Conservation (phyloP, 306 rosid genomes). For the Cicer yamashitae region DNA sequence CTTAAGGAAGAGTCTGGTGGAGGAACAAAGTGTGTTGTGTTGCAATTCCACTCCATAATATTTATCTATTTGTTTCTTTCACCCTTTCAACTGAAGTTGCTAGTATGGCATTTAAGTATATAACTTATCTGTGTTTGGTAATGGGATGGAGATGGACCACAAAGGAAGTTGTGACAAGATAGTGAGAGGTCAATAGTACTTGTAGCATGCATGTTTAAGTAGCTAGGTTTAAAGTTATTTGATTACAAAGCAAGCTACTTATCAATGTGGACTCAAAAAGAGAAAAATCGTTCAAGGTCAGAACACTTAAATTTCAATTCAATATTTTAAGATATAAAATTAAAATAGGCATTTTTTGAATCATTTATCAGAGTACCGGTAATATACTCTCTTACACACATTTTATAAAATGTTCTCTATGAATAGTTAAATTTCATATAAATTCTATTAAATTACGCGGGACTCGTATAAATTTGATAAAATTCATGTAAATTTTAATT, state of each 20-base stretch:
- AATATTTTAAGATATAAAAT: no score
- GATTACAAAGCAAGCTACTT: neutral
- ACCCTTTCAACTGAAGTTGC: conserved; percentile 36
- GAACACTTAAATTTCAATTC: no score
- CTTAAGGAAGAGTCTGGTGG: conserved; percentile 67
- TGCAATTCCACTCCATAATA: conserved; percentile 78
- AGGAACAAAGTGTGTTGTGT: conserved; percentile 66
- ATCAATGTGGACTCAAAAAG: neutral
- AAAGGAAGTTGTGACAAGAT: conserved; percentile 41
- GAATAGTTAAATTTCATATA: neutral
- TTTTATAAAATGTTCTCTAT: no score
- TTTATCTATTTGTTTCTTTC: conserved; percentile 44
- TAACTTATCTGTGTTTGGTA: conserved; percentile 7
- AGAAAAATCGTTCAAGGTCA: neutral
- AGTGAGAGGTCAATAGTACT: conserved; percentile 26
- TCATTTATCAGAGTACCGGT: accelerated
- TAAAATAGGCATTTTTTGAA: no score
- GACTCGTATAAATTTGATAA: no score
- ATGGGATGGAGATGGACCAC: conserved; percentile 59
- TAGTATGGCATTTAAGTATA: conserved; percentile 21
- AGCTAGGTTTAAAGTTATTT: conserved; percentile 28
- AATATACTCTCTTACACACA: accelerated
- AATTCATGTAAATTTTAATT: no score
- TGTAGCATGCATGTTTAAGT: conserved; percentile 26
- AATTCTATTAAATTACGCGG: no score